These are phyloP conservation scores for Lichtheimia hyalospora DNA, from an alignment of 371 early-diverging fungal genomes.

Conservation along the genomic window DNA sequence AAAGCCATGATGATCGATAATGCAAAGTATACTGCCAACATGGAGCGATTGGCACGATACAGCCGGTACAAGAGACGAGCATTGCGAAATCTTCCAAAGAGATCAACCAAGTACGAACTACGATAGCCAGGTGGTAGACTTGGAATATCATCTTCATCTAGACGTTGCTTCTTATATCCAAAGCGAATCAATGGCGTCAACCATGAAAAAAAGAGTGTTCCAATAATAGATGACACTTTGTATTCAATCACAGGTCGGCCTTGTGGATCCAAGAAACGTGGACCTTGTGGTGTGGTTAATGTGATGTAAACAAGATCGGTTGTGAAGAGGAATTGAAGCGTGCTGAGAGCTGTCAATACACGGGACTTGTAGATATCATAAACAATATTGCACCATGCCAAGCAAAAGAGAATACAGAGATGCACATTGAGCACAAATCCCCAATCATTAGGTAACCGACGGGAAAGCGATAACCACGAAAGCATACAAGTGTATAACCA, in stretches of 20 bases:
- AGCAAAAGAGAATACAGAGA: slow-evolving; percentile 24
- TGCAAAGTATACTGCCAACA: slow-evolving; percentile 21
- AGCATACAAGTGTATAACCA: slow-evolving; percentile 28
- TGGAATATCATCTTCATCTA: slow-evolving; percentile 39
- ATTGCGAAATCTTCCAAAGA: slow-evolving; percentile 24
- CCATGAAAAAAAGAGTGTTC: slow-evolving; percentile 16
- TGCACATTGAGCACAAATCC: slow-evolving; percentile 43
- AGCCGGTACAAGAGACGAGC: slow-evolving; percentile 23
- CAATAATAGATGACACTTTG: slow-evolving; percentile 18
- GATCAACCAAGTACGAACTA: slow-evolving; percentile 26
- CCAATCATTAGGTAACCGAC: slow-evolving; percentile 29
- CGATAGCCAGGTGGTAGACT: slow-evolving; percentile 26
- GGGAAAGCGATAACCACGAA: slow-evolving; percentile 14
- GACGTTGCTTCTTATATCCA: slow-evolving; percentile 26
- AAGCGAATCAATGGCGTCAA: slow-evolving; percentile 22
- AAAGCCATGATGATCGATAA: slow-evolving; percentile 22
- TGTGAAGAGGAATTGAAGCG: slow-evolving; percentile 13
- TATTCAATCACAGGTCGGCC: slow-evolving; percentile 18
- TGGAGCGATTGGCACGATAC: slow-evolving; percentile 15
- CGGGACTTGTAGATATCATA: slow-evolving; percentile 6
- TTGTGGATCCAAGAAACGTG: slow-evolving; percentile 31
- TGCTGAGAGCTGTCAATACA: slow-evolving; percentile 10
- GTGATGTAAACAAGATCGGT: slow-evolving; percentile 30
- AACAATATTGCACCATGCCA: slow-evolving; percentile 9
- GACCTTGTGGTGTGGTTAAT: slow-evolving; percentile 24